Conservation (phyloP, 805 yeast genomes). For the Huiozyma sinensis region DNA sequence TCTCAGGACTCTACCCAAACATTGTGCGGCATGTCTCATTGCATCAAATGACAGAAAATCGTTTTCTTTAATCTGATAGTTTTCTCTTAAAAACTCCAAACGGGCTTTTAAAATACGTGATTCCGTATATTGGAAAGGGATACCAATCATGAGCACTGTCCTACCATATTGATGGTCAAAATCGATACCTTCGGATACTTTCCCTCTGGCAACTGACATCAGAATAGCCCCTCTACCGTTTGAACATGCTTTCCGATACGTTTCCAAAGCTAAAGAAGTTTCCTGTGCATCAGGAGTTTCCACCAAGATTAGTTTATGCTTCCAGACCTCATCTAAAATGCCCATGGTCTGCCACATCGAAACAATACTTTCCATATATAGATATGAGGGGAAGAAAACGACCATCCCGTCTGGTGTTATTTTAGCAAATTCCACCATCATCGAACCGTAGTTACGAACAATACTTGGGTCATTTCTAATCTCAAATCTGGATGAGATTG, state of each 20-base stretch:
- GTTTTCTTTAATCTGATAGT: slow-evolving; percentile 83
- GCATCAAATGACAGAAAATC: slow-evolving; percentile 97
- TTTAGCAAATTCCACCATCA: slow-evolving; percentile 84
- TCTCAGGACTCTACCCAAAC: slow-evolving; percentile 91
- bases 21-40: slow-evolving; percentile 99
- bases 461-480: slow-evolving; percentile 96
- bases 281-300: slow-evolving; percentile 99
- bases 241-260: slow-evolving; percentile 90
- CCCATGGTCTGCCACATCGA: slow-evolving; percentile 99
- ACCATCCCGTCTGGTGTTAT: slow-evolving; percentile 97
- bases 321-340: slow-evolving; percentile 96
- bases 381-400: slow-evolving; percentile 92
- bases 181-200: slow-evolving; percentile 98
- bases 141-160: slow-evolving; percentile 96
- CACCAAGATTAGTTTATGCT: slow-evolving; percentile 84
- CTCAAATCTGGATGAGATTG: slow-evolving; percentile 91
- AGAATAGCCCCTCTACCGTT: slow-evolving; percentile 97
- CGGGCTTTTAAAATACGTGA: slow-evolving; percentile 93
- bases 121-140: slow-evolving; percentile 97
- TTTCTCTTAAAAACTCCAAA: slow-evolving; percentile 84
- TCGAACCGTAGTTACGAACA: slow-evolving; percentile 90
- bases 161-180: slow-evolving; percentile 97
- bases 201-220: slow-evolving; percentile 96
- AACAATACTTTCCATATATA: slow-evolving; percentile 95
- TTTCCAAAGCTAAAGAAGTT: slow-evolving; percentile 88